Base-by-base conservation (phyloP, 129 eudicot genomes). In the Sambucus nigra region DNA sequence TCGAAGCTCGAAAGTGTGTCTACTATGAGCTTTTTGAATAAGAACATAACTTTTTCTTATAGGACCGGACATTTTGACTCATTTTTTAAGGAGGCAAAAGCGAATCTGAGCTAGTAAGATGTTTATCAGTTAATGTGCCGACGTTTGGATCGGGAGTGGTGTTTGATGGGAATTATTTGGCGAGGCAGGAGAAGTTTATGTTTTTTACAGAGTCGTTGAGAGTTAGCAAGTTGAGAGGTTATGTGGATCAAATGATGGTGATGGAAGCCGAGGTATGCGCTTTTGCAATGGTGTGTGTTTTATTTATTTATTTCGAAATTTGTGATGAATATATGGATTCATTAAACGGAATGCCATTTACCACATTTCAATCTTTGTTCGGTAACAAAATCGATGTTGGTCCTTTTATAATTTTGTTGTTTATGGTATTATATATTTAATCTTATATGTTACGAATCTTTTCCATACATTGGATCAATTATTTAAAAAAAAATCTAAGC, bases 71-170 rank as follows among this genome's bases (percentile, higher is more conserved):
- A 95, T 89, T 18, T 89, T 95, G 0, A 76, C 95, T 5, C 98
- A 89, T 73, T 89, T 89, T 89, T 89, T 40, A 89, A 89, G 70
- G 98, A 95, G 5, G 56, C 88, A 1, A 95, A 89, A 25, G 50
- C 95, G 10, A 94, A 89, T 81, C 98, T 89, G 22, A 89, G 98
- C 64, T 95, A 89, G 75, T 88, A 84, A 27, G 95, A 84, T 57
- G 95, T 89, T 7, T 89, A 89, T 47, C 98, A 78, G 60, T 89
- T 89, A 89, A 89, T 66, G 98, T 89, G 6, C 98, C 98, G 0
- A 89, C 95, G 0, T 89, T 89, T 41, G 98, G 98, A 0, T 95
- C 98, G 5, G 98, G 98, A 31, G 98, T 89, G 20, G 95, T 89
- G 51, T 84, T 84, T 39, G 97, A 84, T 69, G 97, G 84, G 2